A percentile compares a stretch with the other conserved stretches of the same genome.
phyloP scores from a whole-genome alignment of 73 alveolate genomes.

The Blepharisma japonicum region DNA sequence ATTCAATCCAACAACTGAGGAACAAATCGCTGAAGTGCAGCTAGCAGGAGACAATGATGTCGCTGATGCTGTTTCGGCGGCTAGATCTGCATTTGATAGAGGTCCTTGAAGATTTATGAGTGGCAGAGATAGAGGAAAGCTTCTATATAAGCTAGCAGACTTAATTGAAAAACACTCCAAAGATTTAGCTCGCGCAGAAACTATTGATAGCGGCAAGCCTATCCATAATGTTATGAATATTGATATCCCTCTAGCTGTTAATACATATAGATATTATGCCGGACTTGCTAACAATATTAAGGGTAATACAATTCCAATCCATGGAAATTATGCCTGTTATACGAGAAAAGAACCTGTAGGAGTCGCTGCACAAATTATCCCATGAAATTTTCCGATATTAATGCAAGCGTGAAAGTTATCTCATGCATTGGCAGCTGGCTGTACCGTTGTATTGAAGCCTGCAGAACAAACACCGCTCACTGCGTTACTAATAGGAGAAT shows the following conservation, averaged over 20 bases:
- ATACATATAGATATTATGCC: conserved; percentile 66
- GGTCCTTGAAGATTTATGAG: conserved; percentile 75
- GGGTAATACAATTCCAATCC: conserved; percentile 57
- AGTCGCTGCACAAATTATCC: conserved; percentile 83
- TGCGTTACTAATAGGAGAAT: conserved; percentile 71
- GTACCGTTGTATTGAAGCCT: conserved; percentile 84
- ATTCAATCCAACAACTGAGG: conserved; percentile 68
- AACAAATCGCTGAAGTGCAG: conserved; percentile 35
- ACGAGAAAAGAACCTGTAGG: conserved; percentile 81
- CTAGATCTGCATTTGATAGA: conserved; percentile 60
- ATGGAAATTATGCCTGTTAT: conserved; percentile 37
- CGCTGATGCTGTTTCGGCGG: conserved; percentile 63
- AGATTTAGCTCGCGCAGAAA: conserved; percentile 45
- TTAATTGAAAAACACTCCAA: conserved; percentile 41
- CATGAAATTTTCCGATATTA: conserved; percentile 90
- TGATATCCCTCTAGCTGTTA: conserved; percentile 39
- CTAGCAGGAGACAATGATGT: conserved; percentile 21
- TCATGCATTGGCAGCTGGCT: conserved; percentile 92
- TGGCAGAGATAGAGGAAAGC: conserved; percentile 56
- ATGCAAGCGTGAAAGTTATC: conserved; percentile 75
- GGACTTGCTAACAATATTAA: conserved; percentile 78
- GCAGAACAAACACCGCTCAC: conserved; percentile 93
- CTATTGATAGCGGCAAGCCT: conserved; percentile 63
- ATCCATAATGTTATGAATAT: conserved; percentile 19
- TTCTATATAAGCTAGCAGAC: conserved; percentile 52